These are phyloP conservation scores for Sphaerostilbella broomeana DNA, from an alignment of 2,329 filamentous ascomycete species.

Conservation along the genomic window DNA sequence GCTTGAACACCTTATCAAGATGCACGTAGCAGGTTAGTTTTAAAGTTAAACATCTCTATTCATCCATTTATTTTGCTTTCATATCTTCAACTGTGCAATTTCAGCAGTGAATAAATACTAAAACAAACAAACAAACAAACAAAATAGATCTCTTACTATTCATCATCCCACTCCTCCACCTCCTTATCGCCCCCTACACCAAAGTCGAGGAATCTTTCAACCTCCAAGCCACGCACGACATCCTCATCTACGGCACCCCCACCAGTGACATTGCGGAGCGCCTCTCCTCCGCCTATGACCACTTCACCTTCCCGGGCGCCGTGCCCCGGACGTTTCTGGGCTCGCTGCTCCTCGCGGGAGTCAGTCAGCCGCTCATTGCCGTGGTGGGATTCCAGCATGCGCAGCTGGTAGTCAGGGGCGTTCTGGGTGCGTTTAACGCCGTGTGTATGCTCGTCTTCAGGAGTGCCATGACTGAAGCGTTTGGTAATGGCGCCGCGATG, in stretches of 20 bases:
- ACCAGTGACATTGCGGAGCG: slow-evolving; percentile 44
- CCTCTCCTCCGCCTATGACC: slow-evolving; percentile 68
- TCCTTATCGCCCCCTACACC: slow-evolving; percentile 74
- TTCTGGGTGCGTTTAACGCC: slow-evolving; percentile 74
- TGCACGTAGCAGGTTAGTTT: neutral
- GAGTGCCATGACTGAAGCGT: slow-evolving; percentile 55
- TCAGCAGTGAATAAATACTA: neutral
- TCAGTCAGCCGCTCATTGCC: slow-evolving; percentile 60
- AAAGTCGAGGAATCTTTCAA: slow-evolving; percentile 99
- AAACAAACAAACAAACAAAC: too few species aligned
- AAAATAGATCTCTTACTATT: slow-evolving; percentile 31
- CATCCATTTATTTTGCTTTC: neutral
- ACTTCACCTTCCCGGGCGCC: slow-evolving; percentile 81
- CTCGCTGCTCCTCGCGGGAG: slow-evolving; percentile 64
- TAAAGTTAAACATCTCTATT: too few species aligned
- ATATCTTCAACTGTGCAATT: neutral
- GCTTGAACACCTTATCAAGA: neutral
- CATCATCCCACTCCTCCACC: slow-evolving; percentile 60
- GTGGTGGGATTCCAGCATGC: slow-evolving; percentile 49
- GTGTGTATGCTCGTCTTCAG: slow-evolving; percentile 60
- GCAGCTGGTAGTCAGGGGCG: slow-evolving; percentile 61
- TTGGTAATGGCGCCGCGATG: slow-evolving; percentile 59
- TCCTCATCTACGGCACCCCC: slow-evolving; percentile 73
- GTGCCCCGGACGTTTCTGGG: slow-evolving; percentile 90
- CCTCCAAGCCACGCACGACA: slow-evolving; percentile 87